Evolutionary conservation across 345 rosid genomes (phyloP).

Genomic region (Melastoma malabathricum): DNA sequence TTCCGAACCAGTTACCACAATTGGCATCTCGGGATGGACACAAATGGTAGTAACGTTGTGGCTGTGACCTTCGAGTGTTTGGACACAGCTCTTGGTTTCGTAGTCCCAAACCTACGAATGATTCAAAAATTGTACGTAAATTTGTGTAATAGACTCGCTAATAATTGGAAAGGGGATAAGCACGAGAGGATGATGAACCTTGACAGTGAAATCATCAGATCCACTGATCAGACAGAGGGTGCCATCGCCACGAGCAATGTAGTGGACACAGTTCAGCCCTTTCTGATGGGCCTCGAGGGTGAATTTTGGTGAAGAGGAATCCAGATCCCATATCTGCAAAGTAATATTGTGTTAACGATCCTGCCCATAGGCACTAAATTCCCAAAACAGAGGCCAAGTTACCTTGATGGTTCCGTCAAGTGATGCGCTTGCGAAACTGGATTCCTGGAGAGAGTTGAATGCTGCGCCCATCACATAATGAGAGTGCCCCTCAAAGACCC

Average conservation of each 20-base stretch:
- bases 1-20: slow-evolving; percentile 16
- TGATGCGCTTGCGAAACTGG: slow-evolving; percentile 22
- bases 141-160: too few relatives aligned
- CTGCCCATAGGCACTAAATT: not conserved
- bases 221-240: slow-evolving; percentile 16
- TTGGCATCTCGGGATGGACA: slow-evolving; percentile 13
- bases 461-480: slow-evolving; percentile 28
- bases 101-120: slow-evolving; percentile 17
- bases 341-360: too few relatives aligned
- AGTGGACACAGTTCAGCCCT: slow-evolving; percentile 21
- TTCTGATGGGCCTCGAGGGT: slow-evolving; percentile 13
- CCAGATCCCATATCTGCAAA: slow-evolving; percentile 25
- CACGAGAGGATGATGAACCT: not conserved
- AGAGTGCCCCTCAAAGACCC: slow-evolving; percentile 22
- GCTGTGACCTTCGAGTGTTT: slow-evolving; percentile 19
- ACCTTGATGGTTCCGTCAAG: slow-evolving; percentile 24
- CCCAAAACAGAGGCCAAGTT: not conserved
- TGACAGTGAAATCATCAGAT: slow-evolving; percentile 20
- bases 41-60: slow-evolving; percentile 12
- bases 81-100: slow-evolving; percentile 11
- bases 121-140: not conserved
- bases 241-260: not conserved
- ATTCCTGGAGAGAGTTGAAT: slow-evolving; percentile 11
- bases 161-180: too few relatives aligned
- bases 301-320: slow-evolving; percentile 10